phyloP scores from a whole-genome alignment of 2,329 filamentous ascomycete genomes.

The Calonectria hawksworthii region DNA sequence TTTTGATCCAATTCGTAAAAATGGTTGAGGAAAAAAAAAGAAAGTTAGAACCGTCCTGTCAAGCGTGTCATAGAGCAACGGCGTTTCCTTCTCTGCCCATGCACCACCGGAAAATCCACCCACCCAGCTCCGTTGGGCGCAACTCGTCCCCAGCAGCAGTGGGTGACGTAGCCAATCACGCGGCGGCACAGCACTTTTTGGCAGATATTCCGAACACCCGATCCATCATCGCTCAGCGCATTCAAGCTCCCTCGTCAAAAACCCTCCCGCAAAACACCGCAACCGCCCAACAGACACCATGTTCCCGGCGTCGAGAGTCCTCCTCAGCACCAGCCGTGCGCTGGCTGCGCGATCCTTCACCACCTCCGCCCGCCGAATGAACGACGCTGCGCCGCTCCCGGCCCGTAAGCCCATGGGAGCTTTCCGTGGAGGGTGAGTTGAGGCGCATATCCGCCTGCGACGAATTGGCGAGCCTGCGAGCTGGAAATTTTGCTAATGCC shows the following conservation, averaged over 20 bases:
- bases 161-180: constrained; percentile 46
- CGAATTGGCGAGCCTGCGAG: constrained; percentile 11
- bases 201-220: constrained; percentile 47
- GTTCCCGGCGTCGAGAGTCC: constrained; percentile 59
- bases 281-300: constrained; percentile 50
- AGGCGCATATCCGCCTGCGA: neutral
- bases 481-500: constrained; percentile 17
- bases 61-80: neutral
- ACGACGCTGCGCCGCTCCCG: constrained; percentile 63
- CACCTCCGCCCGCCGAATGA: constrained; percentile 63
- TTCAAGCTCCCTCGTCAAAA: constrained; percentile 30
- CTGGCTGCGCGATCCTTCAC: constrained; percentile 60
- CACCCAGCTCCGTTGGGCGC: constrained; percentile 27
- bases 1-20: neutral
- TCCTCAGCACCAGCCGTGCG: constrained; percentile 57
- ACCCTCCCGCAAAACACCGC: constrained; percentile 33
- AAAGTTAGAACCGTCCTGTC: neutral
- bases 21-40: neutral
- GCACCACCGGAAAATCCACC: constrained; percentile 38
- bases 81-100: neutral
- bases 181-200: constrained; percentile 26
- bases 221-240: constrained; percentile 40
- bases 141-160: constrained; percentile 12
- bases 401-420: constrained; percentile 71
- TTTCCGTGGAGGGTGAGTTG: constrained; percentile 71